Base-by-base conservation (phyloP, 225 moss, liverwort and hornwort species). In the Pseudisothecium myosuroides region DNA sequence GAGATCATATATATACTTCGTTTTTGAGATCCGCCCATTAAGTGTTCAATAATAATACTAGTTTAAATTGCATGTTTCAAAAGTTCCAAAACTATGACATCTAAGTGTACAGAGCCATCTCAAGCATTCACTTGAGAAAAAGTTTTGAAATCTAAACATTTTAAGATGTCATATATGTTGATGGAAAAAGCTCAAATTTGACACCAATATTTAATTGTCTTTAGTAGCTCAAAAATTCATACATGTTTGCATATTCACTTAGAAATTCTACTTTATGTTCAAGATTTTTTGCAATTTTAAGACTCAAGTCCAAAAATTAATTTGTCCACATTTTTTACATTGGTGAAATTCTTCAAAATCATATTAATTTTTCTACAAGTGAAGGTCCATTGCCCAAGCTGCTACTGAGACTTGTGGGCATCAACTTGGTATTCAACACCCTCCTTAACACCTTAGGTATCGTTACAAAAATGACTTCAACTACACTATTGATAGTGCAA, bases 1-100 rank as follows among this genome's bases (percentile, higher is more conserved):
- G n/a, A n/a, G n/a, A n/a, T n/a, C n/a, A n/a, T n/a, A n/a, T 45
- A 3, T 0, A 0, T 17, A 72, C 9, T 45, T 45, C 1, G 2
- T 3, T 27, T 3, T 0, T 45, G 7, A 72, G 28, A 16, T 43
- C 17, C 28, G 2, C 8, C 16, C 16, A 9, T 43, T 41, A 9
- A 27, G 3, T 72, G 9, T 16, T 72, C 9, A 27, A 9, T 43
- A 16, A 1, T 28, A 43, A 26, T 17, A 28, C 28, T 28, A 17
- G 5, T 39, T 23, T 23, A 23, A 39, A 69, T 69, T 7, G 7
- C n/a, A 68, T 69, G 13, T 69, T 69, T 23, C 12, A 1, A 39
- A n/a, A 39, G 69, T 69, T 4, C 69, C 23, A 69, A 69, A 21
- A n/a, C 39, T 69, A 23, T 39, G 14, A 39, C 39, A 69, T 69